These are phyloP conservation scores for Trichoderma simmonsii DNA, from an alignment of 2,329 filamentous ascomycete genomes.

Conservation along the genomic window DNA sequence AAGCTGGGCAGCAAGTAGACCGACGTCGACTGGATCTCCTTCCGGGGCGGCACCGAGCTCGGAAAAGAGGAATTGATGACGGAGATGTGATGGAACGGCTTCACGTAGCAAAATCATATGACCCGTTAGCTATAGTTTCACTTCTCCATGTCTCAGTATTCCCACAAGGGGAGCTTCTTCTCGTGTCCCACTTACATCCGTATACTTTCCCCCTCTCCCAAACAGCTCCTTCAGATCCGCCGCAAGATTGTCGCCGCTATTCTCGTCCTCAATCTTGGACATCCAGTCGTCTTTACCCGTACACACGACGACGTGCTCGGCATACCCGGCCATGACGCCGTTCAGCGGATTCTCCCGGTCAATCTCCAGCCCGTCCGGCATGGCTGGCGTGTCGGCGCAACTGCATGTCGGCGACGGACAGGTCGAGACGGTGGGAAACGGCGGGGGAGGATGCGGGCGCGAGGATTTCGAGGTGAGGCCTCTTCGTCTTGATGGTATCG, in stretches of 20 bases:
- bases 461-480: not conserved
- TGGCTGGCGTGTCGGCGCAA: constrained; percentile 63
- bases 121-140: not conserved
- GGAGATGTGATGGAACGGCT: constrained; percentile 83
- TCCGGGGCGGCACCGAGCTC: constrained; percentile 47
- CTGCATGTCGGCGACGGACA: constrained; percentile 76
- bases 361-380: constrained; percentile 68
- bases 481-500: not conserved
- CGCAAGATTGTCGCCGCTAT: constrained; percentile 62
- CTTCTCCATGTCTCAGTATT: not conserved
- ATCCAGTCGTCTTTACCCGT: constrained; percentile 79
- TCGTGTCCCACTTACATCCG: constrained; percentile 53
- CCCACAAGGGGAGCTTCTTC: not conserved
- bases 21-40: constrained; percentile 53
- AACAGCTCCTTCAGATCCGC: constrained; percentile 69
- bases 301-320: constrained; percentile 79
- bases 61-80: constrained; percentile 74
- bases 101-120: not conserved
- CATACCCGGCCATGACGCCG: constrained; percentile 73
- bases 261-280: constrained; percentile 80
- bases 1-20: constrained; percentile 81
- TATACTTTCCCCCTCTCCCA: constrained; percentile 62
- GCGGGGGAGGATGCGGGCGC: constrained; percentile 21
- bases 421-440: constrained; percentile 45
- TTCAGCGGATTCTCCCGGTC: constrained; percentile 68